Conservation (phyloP, 148 eudicot genomes). For the Linanthus parryae region DNA sequence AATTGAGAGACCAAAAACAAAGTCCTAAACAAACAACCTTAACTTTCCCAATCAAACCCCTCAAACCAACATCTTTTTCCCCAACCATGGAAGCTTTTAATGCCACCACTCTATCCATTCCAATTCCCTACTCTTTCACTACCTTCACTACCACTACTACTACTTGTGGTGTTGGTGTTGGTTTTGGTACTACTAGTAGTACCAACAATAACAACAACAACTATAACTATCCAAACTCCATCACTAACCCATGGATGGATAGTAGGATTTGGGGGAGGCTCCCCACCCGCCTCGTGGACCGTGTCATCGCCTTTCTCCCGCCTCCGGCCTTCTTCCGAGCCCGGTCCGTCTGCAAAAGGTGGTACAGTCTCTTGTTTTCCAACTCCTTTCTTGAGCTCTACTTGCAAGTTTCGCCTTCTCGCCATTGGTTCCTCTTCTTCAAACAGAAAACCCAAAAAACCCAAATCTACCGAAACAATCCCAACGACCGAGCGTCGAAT, state of each 20-base stretch:
- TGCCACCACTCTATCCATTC: slow-evolving; percentile 25
- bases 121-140: slow-evolving; percentile 35
- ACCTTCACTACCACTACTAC: no score
- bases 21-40: slow-evolving; percentile 15
- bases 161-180: slow-evolving; percentile 3
- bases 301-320: slow-evolving; percentile 73
- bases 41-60: slow-evolving; percentile 8
- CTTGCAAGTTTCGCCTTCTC: slow-evolving; percentile 49
- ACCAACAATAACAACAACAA: background rate
- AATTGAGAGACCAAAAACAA: slow-evolving; percentile 5
- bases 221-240: no score
- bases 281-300: slow-evolving; percentile 55
- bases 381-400: slow-evolving; percentile 58
- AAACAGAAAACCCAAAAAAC: slow-evolving; percentile 38
- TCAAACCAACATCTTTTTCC: background rate
- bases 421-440: slow-evolving; percentile 83
- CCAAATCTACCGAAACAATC: slow-evolving; percentile 23
- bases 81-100: slow-evolving; percentile 59
- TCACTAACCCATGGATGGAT: slow-evolving; percentile 64
- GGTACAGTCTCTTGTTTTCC: slow-evolving; percentile 78
- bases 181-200: background rate
- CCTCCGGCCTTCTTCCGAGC: slow-evolving; percentile 77
- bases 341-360: slow-evolving; percentile 82
- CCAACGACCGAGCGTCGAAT: background rate
- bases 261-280: slow-evolving; percentile 74